phyloP scores from a whole-genome alignment of 352 stramenopile genomes.

The Paralagenidium karlingii region DNA sequence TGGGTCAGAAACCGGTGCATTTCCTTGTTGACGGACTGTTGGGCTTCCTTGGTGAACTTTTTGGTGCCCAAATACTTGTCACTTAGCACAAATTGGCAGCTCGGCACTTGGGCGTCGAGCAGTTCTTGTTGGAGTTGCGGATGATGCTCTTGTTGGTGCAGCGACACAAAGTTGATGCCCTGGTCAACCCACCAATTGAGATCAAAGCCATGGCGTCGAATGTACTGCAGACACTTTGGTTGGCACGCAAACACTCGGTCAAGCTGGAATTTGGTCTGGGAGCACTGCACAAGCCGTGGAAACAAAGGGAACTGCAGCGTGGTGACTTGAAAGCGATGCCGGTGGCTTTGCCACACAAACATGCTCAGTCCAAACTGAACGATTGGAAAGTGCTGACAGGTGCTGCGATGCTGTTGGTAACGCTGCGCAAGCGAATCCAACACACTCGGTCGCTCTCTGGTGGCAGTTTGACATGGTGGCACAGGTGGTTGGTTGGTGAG shows the following conservation, averaged over 20 bases:
- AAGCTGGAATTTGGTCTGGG: slow-evolving; percentile 12
- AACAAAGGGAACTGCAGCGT: slow-evolving; percentile 73
- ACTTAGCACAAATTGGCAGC: slow-evolving; percentile 6
- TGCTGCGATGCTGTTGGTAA: slow-evolving; percentile 41
- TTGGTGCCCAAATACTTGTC: not conserved
- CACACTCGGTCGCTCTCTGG: slow-evolving; percentile 32
- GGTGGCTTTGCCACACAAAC: slow-evolving; percentile 37
- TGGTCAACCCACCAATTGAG: slow-evolving; percentile 66
- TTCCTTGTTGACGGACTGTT: not conserved
- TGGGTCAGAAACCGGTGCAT: not conserved
- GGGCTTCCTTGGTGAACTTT: not conserved
- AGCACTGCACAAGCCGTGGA: slow-evolving; percentile 17
- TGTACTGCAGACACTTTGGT: slow-evolving; percentile 63
- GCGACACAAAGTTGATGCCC: slow-evolving; percentile 56
- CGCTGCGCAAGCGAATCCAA: slow-evolving; percentile 63
- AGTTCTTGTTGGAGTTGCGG: no score
- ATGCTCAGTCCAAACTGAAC: slow-evolving; percentile 65
- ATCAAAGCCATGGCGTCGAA: slow-evolving; percentile 65
- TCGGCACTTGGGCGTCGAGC: no score
- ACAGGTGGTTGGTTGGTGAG: no score
- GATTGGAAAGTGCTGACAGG: slow-evolving; percentile 42
- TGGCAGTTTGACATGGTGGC: not conserved
- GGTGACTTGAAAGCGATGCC: slow-evolving; percentile 29
- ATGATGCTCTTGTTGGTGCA: no score
- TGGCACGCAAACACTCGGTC: slow-evolving; percentile 56